These are phyloP conservation scores for Stagonosporopsis chrysanthemi DNA, from an alignment of 2,329 filamentous ascomycete species.

Conservation along the genomic window DNA sequence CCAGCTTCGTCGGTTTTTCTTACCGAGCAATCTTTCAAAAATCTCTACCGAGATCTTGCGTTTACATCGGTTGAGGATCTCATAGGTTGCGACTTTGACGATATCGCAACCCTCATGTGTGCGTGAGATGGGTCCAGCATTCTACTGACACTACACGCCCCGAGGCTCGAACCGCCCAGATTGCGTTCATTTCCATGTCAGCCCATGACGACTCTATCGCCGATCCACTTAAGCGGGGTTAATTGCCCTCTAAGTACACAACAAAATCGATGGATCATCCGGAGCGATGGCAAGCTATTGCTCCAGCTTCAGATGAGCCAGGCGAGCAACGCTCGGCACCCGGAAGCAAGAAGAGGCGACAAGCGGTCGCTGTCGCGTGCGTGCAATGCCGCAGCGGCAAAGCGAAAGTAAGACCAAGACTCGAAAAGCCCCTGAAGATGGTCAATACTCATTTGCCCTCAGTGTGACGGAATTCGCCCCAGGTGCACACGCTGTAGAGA, in stretches of 20 bases:
- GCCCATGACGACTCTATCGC: slow-evolving; percentile 13
- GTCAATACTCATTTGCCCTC: slow-evolving; percentile 5
- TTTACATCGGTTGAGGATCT: slow-evolving; percentile 2
- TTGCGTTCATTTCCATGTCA: slow-evolving; percentile 1
- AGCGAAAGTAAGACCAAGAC: slow-evolving; percentile 31
- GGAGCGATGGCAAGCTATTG: slow-evolving; percentile 36
- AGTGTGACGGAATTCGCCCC: slow-evolving; percentile 36
- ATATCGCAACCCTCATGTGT: neutral
- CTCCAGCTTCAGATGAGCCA: slow-evolving; percentile 34
- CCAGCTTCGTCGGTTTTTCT: slow-evolving; percentile 13
- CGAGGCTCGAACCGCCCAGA: slow-evolving; percentile 4
- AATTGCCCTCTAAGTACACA: neutral
- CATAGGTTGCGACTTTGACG: neutral
- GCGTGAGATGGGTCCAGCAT: neutral
- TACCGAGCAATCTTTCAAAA: slow-evolving; percentile 18
- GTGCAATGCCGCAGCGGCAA: slow-evolving; percentile 34
- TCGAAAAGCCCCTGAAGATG: neutral
- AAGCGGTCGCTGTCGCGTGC: slow-evolving; percentile 35
- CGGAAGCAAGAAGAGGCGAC: slow-evolving; percentile 29
- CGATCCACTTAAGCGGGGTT: slow-evolving; percentile 17
- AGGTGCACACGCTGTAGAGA: slow-evolving; percentile 32
- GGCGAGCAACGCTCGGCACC: slow-evolving; percentile 28
- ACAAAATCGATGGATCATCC: slow-evolving; percentile 27
- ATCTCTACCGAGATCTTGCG: slow-evolving; percentile 13
- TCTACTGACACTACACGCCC: neutral